Evolutionary conservation across 1,284 basidiomycete genomes (phyloP), one percentile per base, ranked within the genome.

Genomic region (Tylopilus orsonianus): DNA sequence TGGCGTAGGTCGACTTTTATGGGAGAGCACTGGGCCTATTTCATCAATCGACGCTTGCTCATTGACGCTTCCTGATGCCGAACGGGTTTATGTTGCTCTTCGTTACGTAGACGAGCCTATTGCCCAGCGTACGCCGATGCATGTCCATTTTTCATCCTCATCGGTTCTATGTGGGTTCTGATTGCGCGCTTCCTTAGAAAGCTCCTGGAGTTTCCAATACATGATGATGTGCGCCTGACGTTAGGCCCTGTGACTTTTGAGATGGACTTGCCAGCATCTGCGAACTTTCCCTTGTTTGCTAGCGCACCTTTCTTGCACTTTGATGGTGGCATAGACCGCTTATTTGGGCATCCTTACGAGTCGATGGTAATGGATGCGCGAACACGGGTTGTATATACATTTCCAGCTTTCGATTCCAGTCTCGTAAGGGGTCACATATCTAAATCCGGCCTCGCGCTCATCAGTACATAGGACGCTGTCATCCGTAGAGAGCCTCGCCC

Each of bases 31-130:
- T 0, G 32, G 45, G 10, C 36, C 44, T 2, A 61, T 63, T 50
- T 56, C 52, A 8, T 62, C 58, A 2, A 33, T 60, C n/a, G 26
- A 37, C 3, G 56, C 53, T 33, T 61, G 58, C 20, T 56, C 60
- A 2, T 18, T 63, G 36, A 45, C 48, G 1, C 42, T 59, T 32
- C 47, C 56, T 18, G 58, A 61, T 35, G 22, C 46, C 3, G 48
- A 53, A 16, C 56, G 58, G 13, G 44, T 60, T 34, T 61, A 59
- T 30, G 20, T 63, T 19, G 56, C 57, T 12, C 30, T 63, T 20
- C 50, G 60, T 27, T 35, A 56, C 10, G 29, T 57, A 33, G 58
- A 59, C 34, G 34, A n/a, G 12, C 58, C 58, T 13, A 0, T 60
- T 26, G 3, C 36, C 8, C 24, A 44, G 12, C 58, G 60, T 29